phyloP scores from a whole-genome alignment of 2,329 filamentous ascomycete species.

The Ophiosphaerella herpotricha region DNA sequence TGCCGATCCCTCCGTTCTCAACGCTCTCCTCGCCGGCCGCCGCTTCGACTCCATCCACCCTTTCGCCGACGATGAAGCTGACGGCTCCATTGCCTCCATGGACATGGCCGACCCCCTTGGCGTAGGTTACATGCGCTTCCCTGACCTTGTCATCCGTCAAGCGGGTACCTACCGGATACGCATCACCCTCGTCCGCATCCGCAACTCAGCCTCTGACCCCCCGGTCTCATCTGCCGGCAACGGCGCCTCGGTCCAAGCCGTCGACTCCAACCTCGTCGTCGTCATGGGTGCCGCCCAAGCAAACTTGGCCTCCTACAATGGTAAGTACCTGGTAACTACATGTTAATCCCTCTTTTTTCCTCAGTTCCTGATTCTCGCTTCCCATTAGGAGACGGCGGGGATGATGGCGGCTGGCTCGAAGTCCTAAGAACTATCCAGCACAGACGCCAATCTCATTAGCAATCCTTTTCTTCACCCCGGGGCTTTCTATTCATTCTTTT shows the following conservation, averaged over 20 bases:
- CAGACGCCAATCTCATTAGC: constrained; percentile 19
- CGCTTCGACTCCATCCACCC: constrained; percentile 43
- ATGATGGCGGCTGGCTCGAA: constrained; percentile 39
- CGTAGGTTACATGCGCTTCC: constrained; percentile 46
- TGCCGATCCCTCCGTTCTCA: constrained; percentile 35
- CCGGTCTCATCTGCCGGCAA: constrained; percentile 30
- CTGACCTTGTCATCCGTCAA: constrained; percentile 43
- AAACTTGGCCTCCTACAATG: constrained; percentile 29
- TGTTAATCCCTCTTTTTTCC: constrained; percentile 27
- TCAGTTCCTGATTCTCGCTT: constrained; percentile 32
- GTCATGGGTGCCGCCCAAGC: constrained; percentile 30
- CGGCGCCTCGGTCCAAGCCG: constrained; percentile 35
- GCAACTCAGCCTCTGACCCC: constrained; percentile 30
- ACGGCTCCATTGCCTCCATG: constrained; percentile 43
- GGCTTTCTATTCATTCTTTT: no score
- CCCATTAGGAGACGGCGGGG: constrained; percentile 29
- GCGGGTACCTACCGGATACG: constrained; percentile 45
- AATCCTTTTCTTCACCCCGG: no score
- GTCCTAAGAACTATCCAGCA: constrained; percentile 34
- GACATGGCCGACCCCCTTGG: constrained; percentile 42
- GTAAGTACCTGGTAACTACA: constrained; percentile 41
- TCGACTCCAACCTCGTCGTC: constrained; percentile 43
- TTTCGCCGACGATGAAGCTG: constrained; percentile 43
- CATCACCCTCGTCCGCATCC: constrained; percentile 43
- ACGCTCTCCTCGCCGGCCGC: constrained; percentile 35